Base-by-base conservation (phyloP, 2,329 filamentous ascomycete species). In the Aphanocladium album region DNA sequence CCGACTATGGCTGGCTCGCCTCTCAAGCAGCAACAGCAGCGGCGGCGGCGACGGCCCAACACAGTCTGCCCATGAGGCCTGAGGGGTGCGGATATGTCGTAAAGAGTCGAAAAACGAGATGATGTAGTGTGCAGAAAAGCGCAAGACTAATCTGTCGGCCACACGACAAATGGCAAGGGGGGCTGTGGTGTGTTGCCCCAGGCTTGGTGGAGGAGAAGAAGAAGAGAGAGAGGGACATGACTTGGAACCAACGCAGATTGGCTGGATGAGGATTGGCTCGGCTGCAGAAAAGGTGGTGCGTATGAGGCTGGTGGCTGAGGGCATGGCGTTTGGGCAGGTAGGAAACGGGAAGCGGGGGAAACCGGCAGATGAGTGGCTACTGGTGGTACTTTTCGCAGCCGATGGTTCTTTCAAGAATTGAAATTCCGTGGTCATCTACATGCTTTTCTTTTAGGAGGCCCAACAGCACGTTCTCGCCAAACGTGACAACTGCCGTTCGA, bases 231-330 rank as follows among this genome's bases (percentile, higher is more conserved):
- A 35, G 47, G 47, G n/a, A 21, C 47, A 59, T 59, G 55, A 41
- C 45, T 47, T 53, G 49, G 30, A 51, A 51, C 55, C 17, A 43
- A 30, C 46, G 21, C 45, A 33, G 46, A 45, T 5, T 45, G 50
- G n/a, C 16, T 30, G 43, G 9, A 39, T 49, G 35, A 50, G 45
- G 55, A 35, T 27, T 37, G 35, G 16, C 43, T 6, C 19, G 39
- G 39, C 16, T 37, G 17, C 41, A 43, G 21, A 25, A 19, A 23
- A 14, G 14, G 49, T 37, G 30, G 49, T 37, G 47, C 51, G 50
- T 21, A 43, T 35, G 53, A 56, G 54, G 43, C 30, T 49, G 54
- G 54, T 57, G 54, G 54, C 54, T 57, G 54, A 57, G 49, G 30
- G 21, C 19, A 39, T 37, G 54, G 43, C 30, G 45, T 30, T 30